A percentile compares a stretch with the other conserved stretches of the same genome.
Evolutionary conservation across 345 rosid species (phyloP).

Genomic region (Ceriops zippeliana): DNA sequence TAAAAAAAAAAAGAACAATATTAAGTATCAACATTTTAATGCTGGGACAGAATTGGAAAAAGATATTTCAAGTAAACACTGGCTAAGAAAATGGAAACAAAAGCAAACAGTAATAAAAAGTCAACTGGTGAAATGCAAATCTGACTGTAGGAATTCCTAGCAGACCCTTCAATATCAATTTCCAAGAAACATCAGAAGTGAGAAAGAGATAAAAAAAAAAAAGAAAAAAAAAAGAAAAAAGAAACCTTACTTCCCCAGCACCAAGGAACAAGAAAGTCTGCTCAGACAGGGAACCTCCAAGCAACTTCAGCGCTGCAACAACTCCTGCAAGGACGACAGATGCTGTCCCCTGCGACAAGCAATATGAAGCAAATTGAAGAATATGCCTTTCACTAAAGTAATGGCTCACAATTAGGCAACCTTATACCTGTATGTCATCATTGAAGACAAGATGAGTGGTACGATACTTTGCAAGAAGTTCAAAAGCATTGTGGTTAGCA

Average conservation of each 20-base stretch:
- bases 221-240: neutral
- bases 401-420: neutral
- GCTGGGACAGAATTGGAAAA: no score
- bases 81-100: neutral
- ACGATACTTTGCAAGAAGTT: constrained; percentile 70
- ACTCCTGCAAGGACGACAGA: constrained; percentile 90
- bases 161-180: neutral
- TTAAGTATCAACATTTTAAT: no score
- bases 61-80: no score
- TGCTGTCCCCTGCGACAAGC: constrained; percentile 73
- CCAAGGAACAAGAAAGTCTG: constrained; percentile 92
- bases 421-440: constrained; percentile 78
- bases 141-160: neutral
- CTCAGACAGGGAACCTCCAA: constrained; percentile 54
- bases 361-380: constrained; percentile 3
- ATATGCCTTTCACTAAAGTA: neutral
- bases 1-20: no score
- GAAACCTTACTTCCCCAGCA: constrained; percentile 81
- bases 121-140: neutral
- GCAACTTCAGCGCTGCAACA: constrained; percentile 67
- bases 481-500: constrained; percentile 93
- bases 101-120: neutral
- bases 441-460: constrained; percentile 87
- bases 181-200: neutral
- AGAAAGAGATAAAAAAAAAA: no score